Evolutionary conservation across 2,329 filamentous ascomycete genomes (phyloP).

Genomic region (Fusarium sarcochroum): DNA sequence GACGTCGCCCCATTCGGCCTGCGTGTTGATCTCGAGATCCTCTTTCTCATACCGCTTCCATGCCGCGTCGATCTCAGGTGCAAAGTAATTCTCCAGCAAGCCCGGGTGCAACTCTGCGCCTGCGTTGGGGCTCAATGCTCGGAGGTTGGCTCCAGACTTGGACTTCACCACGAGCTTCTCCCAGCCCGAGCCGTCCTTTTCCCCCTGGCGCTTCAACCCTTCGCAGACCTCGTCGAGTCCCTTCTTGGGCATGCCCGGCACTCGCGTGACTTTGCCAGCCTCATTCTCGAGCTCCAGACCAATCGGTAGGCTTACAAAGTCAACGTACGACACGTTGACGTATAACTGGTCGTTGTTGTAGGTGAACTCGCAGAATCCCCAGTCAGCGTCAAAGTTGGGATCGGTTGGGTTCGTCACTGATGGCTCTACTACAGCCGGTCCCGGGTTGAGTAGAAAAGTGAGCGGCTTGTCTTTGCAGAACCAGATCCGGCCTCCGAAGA

Average conservation of each 20-base stretch:
- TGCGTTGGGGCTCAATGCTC: slow-evolving; percentile 68
- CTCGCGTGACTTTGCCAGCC: slow-evolving; percentile 59
- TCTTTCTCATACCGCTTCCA: slow-evolving; percentile 64
- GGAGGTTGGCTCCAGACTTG: slow-evolving; percentile 57
- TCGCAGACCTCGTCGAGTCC: slow-evolving; percentile 63
- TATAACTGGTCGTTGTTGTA: slow-evolving; percentile 73
- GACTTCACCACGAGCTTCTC: slow-evolving; percentile 63
- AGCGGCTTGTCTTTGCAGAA: slow-evolving; percentile 73
- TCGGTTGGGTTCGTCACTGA: slow-evolving; percentile 77
- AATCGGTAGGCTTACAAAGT: slow-evolving; percentile 79
- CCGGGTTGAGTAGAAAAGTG: slow-evolving; percentile 79
- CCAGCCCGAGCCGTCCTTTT: slow-evolving; percentile 65
- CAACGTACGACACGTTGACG: slow-evolving; percentile 80
- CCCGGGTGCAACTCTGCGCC: slow-evolving; percentile 59
- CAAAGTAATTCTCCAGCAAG: slow-evolving; percentile 66
- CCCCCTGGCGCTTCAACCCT: slow-evolving; percentile 61
- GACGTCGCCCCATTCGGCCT: slow-evolving; percentile 65
- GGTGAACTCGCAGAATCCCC: slow-evolving; percentile 80
- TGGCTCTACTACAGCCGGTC: slow-evolving; percentile 81
- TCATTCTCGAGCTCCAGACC: slow-evolving; percentile 67
- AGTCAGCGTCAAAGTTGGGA: slow-evolving; percentile 71
- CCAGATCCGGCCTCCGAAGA: slow-evolving; percentile 81
- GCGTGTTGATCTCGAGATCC: slow-evolving; percentile 67
- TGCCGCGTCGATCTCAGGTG: slow-evolving; percentile 64
- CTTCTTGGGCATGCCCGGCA: slow-evolving; percentile 63